phyloP scores from a whole-genome alignment of 352 stramenopile genomes.

The Pythium dissimile region DNA sequence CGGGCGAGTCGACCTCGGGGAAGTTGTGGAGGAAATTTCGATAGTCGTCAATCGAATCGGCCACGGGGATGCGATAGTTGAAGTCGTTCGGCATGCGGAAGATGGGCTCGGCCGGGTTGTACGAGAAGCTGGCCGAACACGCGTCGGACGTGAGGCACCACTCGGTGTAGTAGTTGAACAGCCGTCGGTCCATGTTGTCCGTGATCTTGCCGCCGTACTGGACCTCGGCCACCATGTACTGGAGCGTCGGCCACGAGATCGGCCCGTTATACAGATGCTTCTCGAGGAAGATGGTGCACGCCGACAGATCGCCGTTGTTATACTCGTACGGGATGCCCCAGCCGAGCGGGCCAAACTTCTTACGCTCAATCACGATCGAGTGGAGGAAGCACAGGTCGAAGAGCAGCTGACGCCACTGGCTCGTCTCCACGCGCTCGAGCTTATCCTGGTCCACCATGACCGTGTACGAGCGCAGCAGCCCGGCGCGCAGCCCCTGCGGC shows the following conservation, averaged over 20 bases:
- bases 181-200: slow-evolving; percentile 95
- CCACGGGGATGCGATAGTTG: slow-evolving; percentile 93
- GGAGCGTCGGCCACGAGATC: slow-evolving; percentile 97
- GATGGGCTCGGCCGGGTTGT: slow-evolving; percentile 93
- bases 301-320: slow-evolving; percentile 97
- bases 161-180: slow-evolving; percentile 98
- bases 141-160: slow-evolving; percentile 93
- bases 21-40: slow-evolving; percentile 94
- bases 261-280: slow-evolving; percentile 98
- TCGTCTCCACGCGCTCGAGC: slow-evolving; percentile 94
- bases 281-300: slow-evolving; percentile 98
- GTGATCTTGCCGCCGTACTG: slow-evolving; percentile 99
- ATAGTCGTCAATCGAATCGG: slow-evolving; percentile 93
- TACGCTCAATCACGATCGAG: slow-evolving; percentile 97
- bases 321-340: slow-evolving; percentile 99
- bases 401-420: slow-evolving; percentile 95
- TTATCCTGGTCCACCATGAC: slow-evolving; percentile 99
- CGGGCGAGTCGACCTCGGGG: slow-evolving; percentile 96
- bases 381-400: slow-evolving; percentile 98
- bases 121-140: slow-evolving; percentile 87
- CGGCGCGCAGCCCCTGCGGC: slow-evolving; percentile 93
- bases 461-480: slow-evolving; percentile 95
- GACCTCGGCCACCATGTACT: slow-evolving; percentile 99
- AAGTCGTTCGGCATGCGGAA: slow-evolving; percentile 97
- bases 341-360: slow-evolving; percentile 97